phyloP scores from a whole-genome alignment of 2,329 filamentous ascomycete genomes.

The Monosporascus sp. region DNA sequence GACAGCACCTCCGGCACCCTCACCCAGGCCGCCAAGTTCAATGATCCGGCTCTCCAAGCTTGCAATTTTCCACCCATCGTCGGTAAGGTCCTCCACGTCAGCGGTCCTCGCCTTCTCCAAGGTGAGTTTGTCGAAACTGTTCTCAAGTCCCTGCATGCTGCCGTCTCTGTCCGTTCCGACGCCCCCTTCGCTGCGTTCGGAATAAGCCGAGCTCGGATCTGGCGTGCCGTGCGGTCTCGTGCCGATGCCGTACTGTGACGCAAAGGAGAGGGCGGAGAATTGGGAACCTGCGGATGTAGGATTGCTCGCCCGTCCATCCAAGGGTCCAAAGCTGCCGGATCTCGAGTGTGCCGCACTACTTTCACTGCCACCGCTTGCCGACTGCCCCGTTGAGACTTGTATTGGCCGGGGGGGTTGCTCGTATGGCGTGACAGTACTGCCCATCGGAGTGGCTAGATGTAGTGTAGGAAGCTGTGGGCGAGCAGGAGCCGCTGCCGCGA shows the following conservation, averaged over 20 bases:
- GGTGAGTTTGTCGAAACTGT: constrained; percentile 68
- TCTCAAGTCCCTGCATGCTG: constrained; percentile 71
- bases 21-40: constrained; percentile 83
- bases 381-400: constrained; percentile 54
- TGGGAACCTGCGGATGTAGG: constrained; percentile 84
- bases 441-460: constrained; percentile 83
- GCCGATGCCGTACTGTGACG: constrained; percentile 64
- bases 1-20: constrained; percentile 93
- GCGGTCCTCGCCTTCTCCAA: constrained; percentile 76
- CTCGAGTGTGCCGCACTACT: constrained; percentile 74
- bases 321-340: constrained; percentile 74
- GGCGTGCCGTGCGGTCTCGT: constrained; percentile 62
- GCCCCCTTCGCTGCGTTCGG: constrained; percentile 71
- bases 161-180: constrained; percentile 76
- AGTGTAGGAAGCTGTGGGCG: constrained; percentile 71
- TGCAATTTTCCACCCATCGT: constrained; percentile 91
- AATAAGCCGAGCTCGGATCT: constrained; percentile 80
- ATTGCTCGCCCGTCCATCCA: constrained; percentile 72
- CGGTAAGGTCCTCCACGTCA: constrained; percentile 92
- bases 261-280: constrained; percentile 78
- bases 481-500: constrained; percentile 35
- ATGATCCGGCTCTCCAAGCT: constrained; percentile 83
- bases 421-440: constrained; percentile 67
- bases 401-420: constrained; percentile 52
- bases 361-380: constrained; percentile 73